These are phyloP conservation scores for Gymnopus androsaceus DNA, from an alignment of 1,284 basidiomycete genomes.

Conservation along the genomic window DNA sequence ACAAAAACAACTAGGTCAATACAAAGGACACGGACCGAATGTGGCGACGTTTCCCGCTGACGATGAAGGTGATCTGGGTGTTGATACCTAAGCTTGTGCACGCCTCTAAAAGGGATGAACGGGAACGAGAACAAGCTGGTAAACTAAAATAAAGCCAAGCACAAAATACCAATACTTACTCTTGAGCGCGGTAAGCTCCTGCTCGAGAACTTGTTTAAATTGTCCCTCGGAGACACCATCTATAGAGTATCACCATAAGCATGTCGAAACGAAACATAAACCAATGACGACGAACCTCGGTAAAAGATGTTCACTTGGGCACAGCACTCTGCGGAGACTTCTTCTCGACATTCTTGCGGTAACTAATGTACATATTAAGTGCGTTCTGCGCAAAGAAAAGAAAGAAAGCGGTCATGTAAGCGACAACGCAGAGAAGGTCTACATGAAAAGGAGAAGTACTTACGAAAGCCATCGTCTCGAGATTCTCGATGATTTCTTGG, in stretches of 20 bases:
- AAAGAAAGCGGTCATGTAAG: not conserved
- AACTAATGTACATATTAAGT: slow-evolving; percentile 56
- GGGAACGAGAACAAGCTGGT: slow-evolving; percentile 7
- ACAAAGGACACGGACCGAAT: slow-evolving; percentile 53
- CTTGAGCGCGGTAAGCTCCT: slow-evolving; percentile 59
- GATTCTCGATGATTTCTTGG: slow-evolving; percentile 73
- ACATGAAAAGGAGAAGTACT: too few species aligned
- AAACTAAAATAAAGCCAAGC: not conserved
- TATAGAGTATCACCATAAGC: slow-evolving; percentile 26
- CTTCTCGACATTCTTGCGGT: slow-evolving; percentile 54
- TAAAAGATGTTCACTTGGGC: slow-evolving; percentile 73
- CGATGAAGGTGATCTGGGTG: slow-evolving; percentile 71
- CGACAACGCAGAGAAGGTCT: too few species aligned
- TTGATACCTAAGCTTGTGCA: slow-evolving; percentile 55
- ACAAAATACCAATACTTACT: slow-evolving; percentile 37
- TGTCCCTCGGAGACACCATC: slow-evolving; percentile 84
- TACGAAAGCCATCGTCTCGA: slow-evolving; percentile 67
- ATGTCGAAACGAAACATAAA: too few species aligned
- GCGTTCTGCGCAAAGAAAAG: slow-evolving; percentile 41
- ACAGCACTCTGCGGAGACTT: slow-evolving; percentile 37
- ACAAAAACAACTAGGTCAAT: not conserved
- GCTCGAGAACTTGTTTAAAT: slow-evolving; percentile 66
- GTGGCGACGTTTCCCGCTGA: slow-evolving; percentile 79
- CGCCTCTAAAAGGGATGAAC: slow-evolving; percentile 59
- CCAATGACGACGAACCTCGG: slow-evolving; percentile 48